phyloP scores from a whole-genome alignment of 805 yeast genomes.

The Ogataea paraovalis region DNA sequence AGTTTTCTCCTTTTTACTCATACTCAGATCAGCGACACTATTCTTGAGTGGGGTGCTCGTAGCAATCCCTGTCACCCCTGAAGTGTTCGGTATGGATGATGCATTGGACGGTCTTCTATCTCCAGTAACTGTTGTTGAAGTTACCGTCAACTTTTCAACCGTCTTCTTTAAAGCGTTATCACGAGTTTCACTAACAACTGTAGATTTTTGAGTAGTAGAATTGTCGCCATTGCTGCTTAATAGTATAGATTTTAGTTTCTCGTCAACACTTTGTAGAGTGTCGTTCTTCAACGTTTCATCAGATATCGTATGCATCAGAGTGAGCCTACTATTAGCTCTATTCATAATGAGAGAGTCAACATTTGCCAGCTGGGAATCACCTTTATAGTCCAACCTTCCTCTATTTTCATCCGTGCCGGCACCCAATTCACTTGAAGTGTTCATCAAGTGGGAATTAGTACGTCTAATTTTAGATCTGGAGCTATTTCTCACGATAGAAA shows the following conservation, averaged over 20 bases:
- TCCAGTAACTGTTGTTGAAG: neutral
- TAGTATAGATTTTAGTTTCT: neutral
- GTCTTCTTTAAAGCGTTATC: no score
- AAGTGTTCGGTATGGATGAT: neutral
- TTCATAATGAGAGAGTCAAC: neutral
- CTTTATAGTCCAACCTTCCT: conserved; percentile 11
- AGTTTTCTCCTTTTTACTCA: neutral
- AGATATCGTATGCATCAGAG: neutral
- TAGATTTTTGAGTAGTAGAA: no score
- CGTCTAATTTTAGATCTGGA: neutral
- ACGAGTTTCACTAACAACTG: no score
- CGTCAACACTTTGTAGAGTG: neutral
- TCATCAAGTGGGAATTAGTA: neutral
- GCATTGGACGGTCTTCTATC: neutral
- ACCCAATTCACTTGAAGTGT: neutral
- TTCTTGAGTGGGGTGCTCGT: neutral
- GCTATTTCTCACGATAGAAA: conserved; percentile 7
- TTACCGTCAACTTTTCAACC: no score
- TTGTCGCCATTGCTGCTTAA: neutral
- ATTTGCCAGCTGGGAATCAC: conserved; percentile 4
- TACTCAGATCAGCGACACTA: neutral
- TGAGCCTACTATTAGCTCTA: no score
- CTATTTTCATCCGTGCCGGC: conserved; percentile 4
- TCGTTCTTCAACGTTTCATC: neutral
- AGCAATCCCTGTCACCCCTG: neutral